A percentile compares a stretch with the other conserved stretches of the same genome.
Evolutionary conservation across 2,329 filamentous ascomycete species (phyloP).

Genomic region (Didymella exigua): DNA sequence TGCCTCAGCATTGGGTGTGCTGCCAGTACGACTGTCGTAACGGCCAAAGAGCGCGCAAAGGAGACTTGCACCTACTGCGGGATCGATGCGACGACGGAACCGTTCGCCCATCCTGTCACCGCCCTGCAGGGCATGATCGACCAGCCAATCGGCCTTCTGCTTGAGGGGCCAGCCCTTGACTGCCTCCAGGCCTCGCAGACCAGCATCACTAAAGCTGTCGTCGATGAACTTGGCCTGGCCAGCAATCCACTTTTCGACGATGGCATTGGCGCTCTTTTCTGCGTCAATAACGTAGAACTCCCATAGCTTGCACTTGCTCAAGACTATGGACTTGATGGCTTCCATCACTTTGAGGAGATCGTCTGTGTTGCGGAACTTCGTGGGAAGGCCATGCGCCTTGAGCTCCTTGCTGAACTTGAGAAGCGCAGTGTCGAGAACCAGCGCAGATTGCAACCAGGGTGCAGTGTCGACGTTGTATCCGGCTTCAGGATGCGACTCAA

Average conservation of each 20-base stretch:
- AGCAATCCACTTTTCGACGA: slow-evolving; percentile 72
- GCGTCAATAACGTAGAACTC: slow-evolving; percentile 90
- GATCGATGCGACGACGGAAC: slow-evolving; percentile 73
- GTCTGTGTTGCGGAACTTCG: slow-evolving; percentile 69
- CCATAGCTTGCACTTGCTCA: slow-evolving; percentile 82
- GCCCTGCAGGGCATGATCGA: slow-evolving; percentile 71
- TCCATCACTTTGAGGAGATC: slow-evolving; percentile 85
- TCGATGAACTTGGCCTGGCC: slow-evolving; percentile 63
- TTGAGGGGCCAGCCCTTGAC: slow-evolving; percentile 62
- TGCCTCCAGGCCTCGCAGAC: slow-evolving; percentile 57
- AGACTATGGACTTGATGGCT: slow-evolving; percentile 78
- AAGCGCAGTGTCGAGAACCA: slow-evolving; percentile 81
- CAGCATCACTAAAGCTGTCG: slow-evolving; percentile 56
- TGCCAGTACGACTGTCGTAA: slow-evolving; percentile 61
- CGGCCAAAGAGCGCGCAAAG: slow-evolving; percentile 72
- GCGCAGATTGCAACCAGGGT: slow-evolving; percentile 68
- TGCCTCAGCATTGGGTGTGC: slow-evolving; percentile 58
- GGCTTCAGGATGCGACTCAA: slow-evolving; percentile 90
- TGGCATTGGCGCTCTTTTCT: slow-evolving; percentile 70
- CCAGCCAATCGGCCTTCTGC: slow-evolving; percentile 68
- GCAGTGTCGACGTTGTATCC: slow-evolving; percentile 94
- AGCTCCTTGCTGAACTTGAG: slow-evolving; percentile 67
- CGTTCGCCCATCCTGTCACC: slow-evolving; percentile 79
- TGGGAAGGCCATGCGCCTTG: slow-evolving; percentile 74
- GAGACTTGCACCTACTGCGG: slow-evolving; percentile 71